phyloP scores from a whole-genome alignment of 257 asterid genomes.

The Solanum appendiculatum region DNA sequence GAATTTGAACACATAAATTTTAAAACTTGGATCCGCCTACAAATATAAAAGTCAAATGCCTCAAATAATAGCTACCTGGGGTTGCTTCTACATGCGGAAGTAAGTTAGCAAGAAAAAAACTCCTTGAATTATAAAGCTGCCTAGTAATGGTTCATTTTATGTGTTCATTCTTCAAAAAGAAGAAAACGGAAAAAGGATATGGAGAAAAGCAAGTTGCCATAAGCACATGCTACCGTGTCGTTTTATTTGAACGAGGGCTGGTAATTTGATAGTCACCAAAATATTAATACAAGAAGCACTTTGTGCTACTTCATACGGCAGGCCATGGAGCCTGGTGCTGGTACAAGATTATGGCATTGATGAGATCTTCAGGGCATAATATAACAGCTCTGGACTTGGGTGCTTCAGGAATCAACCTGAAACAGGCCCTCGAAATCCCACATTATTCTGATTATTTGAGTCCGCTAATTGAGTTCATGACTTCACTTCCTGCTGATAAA shows the following conservation, averaged over 20 bases:
- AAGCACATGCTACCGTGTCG: too few relatives aligned
- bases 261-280: too few relatives aligned
- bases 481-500: not conserved
- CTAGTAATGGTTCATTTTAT: too few relatives aligned
- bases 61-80: too few relatives aligned
- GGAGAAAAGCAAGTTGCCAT: too few relatives aligned
- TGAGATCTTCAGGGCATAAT: not conserved
- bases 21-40: too few relatives aligned
- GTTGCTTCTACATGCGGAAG: not conserved
- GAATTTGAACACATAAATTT: too few relatives aligned
- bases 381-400: not conserved
- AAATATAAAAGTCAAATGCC: too few relatives aligned
- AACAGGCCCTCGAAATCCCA: not conserved
- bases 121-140: too few relatives aligned
- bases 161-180: too few relatives aligned
- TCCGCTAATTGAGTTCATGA: not conserved
- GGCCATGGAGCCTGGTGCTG: not conserved
- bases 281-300: not conserved
- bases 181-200: too few relatives aligned
- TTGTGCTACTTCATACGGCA: not conserved
- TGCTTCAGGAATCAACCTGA: not conserved
- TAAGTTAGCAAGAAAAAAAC: not conserved
- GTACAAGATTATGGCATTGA: not conserved
- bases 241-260: too few relatives aligned
- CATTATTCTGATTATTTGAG: not conserved